These are phyloP conservation scores for Hamamelis virginiana DNA, from an alignment of 164 flowering plant species.

Conservation along the genomic window DNA sequence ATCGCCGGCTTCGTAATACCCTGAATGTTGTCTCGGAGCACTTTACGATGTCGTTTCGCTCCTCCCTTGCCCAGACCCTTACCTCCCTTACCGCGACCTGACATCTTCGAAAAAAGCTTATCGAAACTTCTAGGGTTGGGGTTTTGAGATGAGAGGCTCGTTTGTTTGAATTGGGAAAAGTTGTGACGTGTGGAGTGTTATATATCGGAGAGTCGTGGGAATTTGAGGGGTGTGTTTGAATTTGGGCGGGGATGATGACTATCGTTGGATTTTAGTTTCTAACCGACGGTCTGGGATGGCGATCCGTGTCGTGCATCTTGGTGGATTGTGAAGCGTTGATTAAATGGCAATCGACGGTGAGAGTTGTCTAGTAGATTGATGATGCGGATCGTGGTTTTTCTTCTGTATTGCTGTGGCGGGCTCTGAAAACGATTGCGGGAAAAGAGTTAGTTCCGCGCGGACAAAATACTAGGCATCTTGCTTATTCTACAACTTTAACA, in stretches of 20 bases:
- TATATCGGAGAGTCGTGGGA: neutral
- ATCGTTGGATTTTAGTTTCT: neutral
- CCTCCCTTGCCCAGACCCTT: conserved; percentile 27
- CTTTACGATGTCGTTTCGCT: conserved; percentile 26
- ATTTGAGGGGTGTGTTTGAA: neutral
- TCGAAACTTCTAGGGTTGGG: neutral
- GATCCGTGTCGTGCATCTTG: neutral
- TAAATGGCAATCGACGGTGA: neutral
- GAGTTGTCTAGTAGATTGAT: too few species aligned
- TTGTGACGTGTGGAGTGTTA: neutral
- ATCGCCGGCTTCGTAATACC: conserved; percentile 30
- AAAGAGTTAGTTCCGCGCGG: too few species aligned
- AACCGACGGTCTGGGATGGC: conserved; percentile 1
- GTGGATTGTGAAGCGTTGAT: neutral
- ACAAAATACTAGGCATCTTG: too few species aligned
- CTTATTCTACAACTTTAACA: too few species aligned
- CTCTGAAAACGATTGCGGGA: too few species aligned
- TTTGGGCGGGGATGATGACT: neutral
- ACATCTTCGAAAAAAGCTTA: conserved; percentile 7
- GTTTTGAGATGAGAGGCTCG: neutral
- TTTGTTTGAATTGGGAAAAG: neutral
- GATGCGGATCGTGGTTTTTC: too few species aligned
- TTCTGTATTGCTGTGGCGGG: too few species aligned
- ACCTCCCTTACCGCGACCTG: conserved; percentile 31
- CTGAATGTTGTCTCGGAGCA: conserved; percentile 26